Evolutionary conservation across 495 filamentous ascomycete genomes (phyloP).

Genomic region (Penicillium atrosanguineum): DNA sequence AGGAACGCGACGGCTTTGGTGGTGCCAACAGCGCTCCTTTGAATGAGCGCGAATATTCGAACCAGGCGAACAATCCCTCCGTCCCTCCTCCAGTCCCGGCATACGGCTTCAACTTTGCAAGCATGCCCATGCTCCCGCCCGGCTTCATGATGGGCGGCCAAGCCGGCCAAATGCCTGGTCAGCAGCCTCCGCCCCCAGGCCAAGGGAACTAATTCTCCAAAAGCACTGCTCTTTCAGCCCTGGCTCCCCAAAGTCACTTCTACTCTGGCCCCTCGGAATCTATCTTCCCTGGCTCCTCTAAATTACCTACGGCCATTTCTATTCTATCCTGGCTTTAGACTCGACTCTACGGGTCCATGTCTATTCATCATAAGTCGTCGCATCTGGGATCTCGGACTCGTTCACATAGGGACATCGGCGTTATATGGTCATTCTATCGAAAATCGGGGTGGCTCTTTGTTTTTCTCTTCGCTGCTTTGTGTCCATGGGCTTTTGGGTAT

Average conservation of each 20-base stretch:
- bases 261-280: not conserved
- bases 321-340: conserved; percentile 8
- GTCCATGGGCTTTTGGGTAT: not conserved
- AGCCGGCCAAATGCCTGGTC: conserved; percentile 24
- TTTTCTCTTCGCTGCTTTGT: not conserved
- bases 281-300: too few species aligned
- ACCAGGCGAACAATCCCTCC: conserved; percentile 48
- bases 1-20: conserved; percentile 45
- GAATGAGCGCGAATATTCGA: conserved; percentile 37
- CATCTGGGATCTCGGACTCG: not conserved
- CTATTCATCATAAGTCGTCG: conserved; percentile 5
- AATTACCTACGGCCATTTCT: not conserved
- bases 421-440: not conserved
- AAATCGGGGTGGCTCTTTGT: not conserved
- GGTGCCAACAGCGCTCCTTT: conserved; percentile 31
- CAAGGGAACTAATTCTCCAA: conserved; percentile 29
- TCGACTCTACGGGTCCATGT: conserved; percentile 6
- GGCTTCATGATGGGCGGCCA: conserved; percentile 58
- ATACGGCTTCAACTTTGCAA: conserved; percentile 64
- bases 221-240: not conserved
- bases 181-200: conserved; percentile 50
- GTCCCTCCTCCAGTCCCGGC: conserved; percentile 61
- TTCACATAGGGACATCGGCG: not conserved
- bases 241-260: too few species aligned
- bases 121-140: conserved; percentile 69